Evolutionary conservation across 2,329 filamentous ascomycete species (phyloP), one percentile per base, ranked within the genome.

Genomic region (Tolypocladium ovalisporum): DNA sequence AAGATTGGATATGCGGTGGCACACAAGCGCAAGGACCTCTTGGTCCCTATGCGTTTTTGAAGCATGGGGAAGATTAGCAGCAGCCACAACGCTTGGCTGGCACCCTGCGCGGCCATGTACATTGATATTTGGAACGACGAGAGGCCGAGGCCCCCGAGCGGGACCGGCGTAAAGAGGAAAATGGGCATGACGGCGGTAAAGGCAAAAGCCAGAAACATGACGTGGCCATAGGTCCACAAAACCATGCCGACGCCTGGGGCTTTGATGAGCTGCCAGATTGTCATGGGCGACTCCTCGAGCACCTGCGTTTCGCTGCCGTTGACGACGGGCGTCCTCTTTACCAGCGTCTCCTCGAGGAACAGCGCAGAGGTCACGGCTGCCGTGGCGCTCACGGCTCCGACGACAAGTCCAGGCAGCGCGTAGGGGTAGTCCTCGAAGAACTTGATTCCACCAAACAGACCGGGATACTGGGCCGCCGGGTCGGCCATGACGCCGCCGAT

Each of bases 131-230:
- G 78, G 4, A 80, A 66, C 0, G 86, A 75, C 0, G 76, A 71
- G 68, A 91, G 86, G 3, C 78, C 81, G 53, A 85, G 79, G 0
- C 89, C 89, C 37, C 89, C 89, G 0, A 86, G 76, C 0, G 66
- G 7, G 7, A 87, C 64, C 3, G 78, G 75, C 0, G 85, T 89
- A 70, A 80, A 91, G 72, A 84, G 84, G 67, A 85, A 87, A 1
- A 92, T 78, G 0, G 88, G 85, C 1, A 81, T 67, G 42, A 91
- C 75, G 57, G 88, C 86, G 0, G 88, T 92, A 69, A 86, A 92
- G 1, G 83, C 78, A 60, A 88, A 84, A 0, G 83, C 87, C 4
- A 92, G 79, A 2, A 90, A 69, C 79, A 86, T 85, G 44, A 84
- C 76, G 66, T 89, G 82, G 1, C 76, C 78, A 67, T 87, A 89